Evolutionary conservation across 2,329 filamentous ascomycete species (phyloP), one percentile per base, ranked within the genome.

Genomic region (Stachybotrys elegans): DNA sequence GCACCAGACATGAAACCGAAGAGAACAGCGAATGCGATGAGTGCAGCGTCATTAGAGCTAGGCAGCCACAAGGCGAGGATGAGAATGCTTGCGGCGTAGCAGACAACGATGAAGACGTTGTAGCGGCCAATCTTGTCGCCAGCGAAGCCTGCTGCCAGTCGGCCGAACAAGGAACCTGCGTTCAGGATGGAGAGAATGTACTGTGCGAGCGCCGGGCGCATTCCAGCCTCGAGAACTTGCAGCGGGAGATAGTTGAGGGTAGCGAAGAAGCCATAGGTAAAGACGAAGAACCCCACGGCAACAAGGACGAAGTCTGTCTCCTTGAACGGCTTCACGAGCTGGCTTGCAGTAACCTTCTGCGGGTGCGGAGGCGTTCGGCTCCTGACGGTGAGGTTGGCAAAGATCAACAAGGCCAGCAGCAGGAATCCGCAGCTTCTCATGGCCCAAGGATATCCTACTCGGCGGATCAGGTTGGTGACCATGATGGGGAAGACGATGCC

Each of bases 81-180:
- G 13, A 58, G 46, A 27, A 60, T 51, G 8, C 53, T 50, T 6
- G 72, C 65, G 32, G 71, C 37, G 19, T 61, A 59, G 22, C 67
- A 68, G 44, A 74, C 64, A 8, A 72, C 56, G 39, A 74, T 70
- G 29, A 59, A 55, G 44, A 59, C 49, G 47, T 62, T 62, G 50
- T 55, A 62, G 13, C 43, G 49, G 4, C 58, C 59, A 23, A 55
- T 27, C 38, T 47, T 53, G 43, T 62, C 59, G 20, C 45, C 57
- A 4, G 54, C 22, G 12, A 47, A 41, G 9, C 50, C 52, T 2
- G 58, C 51, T 3, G 53, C 31, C 8, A 49, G 47, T n/a, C 57
- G 51, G 7, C 57, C 56, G 23, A 57, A 50, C 6, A 42, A 50
- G 40, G 49, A 55, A 17, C 48, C 50, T 7, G 48, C 55, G 43